Evolutionary conservation across 148 eudicot genomes (phyloP).

Genomic region (Vaccinium myrtillus): DNA sequence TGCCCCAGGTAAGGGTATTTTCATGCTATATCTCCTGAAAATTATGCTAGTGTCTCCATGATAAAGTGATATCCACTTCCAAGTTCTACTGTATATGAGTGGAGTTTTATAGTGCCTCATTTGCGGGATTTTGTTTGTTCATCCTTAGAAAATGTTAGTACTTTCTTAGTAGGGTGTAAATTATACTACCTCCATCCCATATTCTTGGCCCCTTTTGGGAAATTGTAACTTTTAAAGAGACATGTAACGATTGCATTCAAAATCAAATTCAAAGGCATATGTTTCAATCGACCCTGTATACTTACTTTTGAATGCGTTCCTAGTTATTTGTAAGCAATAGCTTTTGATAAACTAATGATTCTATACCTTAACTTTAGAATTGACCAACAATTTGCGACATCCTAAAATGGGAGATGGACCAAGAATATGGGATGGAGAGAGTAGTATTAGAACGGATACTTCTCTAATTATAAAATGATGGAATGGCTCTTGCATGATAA

Average conservation of each 20-base stretch:
- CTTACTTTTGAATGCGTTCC: background rate
- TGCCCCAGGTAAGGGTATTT: slow-evolving; percentile 67
- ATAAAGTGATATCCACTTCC: background rate
- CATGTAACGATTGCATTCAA: background rate
- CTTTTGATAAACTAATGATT: background rate
- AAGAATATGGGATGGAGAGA: background rate
- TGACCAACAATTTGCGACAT: background rate
- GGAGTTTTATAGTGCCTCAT: background rate
- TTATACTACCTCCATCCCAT: background rate
- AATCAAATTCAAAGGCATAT: background rate
- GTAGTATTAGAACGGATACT: background rate
- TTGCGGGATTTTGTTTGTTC: background rate
- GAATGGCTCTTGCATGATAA: background rate
- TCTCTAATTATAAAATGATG: background rate
- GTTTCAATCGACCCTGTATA: background rate
- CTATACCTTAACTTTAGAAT: background rate
- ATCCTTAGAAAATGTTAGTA: background rate
- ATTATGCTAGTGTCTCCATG: background rate
- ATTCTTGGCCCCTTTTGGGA: background rate
- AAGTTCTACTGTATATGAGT: background rate
- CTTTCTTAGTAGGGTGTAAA: background rate
- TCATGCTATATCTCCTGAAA: background rate
- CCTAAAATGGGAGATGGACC: background rate
- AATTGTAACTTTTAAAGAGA: background rate
- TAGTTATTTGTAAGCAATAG: background rate